Conservation (phyloP, 2,329 filamentous ascomycete genomes). For the Periconia sp. region DNA sequence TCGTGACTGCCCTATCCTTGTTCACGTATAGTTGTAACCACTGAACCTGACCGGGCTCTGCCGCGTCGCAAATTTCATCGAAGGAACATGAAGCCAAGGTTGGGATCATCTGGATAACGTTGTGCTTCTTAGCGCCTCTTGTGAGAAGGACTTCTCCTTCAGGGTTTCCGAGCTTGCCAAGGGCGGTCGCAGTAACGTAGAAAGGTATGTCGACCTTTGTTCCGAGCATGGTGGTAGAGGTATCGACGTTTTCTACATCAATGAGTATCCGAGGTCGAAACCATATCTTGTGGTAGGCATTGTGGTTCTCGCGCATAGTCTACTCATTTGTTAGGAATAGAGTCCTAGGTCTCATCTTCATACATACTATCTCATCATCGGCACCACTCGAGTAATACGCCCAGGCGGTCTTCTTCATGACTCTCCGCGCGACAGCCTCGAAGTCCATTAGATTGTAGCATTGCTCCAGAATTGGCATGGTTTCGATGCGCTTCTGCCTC, state of each 20-base stretch:
- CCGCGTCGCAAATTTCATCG: slow-evolving; percentile 93
- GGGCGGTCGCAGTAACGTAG: slow-evolving; percentile 94
- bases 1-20: slow-evolving; percentile 89
- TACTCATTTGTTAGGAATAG: slow-evolving; percentile 46
- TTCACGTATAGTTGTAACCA: slow-evolving; percentile 98
- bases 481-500: slow-evolving; percentile 68
- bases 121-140: slow-evolving; percentile 80
- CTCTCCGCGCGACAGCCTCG: slow-evolving; percentile 83
- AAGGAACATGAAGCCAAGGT: slow-evolving; percentile 96
- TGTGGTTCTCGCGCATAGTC: slow-evolving; percentile 95
- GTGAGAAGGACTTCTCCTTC: slow-evolving; percentile 95
- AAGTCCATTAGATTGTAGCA: slow-evolving; percentile 72
- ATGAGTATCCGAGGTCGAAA: slow-evolving; percentile 90
- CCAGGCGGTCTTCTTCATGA: slow-evolving; percentile 98
- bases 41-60: slow-evolving; percentile 79
- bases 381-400: slow-evolving; percentile 96
- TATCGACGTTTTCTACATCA: slow-evolving; percentile 86
- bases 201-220: slow-evolving; percentile 84
- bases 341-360: not conserved
- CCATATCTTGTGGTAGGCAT: slow-evolving; percentile 96
- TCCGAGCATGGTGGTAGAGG: slow-evolving; percentile 92
- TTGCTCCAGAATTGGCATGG: slow-evolving; percentile 53
- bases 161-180: slow-evolving; percentile 91
- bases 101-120: slow-evolving; percentile 97
- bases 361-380: slow-evolving; percentile 80